Conservation (phyloP, 2,329 filamentous ascomycete species). For the Sclerotinia minor region DNA sequence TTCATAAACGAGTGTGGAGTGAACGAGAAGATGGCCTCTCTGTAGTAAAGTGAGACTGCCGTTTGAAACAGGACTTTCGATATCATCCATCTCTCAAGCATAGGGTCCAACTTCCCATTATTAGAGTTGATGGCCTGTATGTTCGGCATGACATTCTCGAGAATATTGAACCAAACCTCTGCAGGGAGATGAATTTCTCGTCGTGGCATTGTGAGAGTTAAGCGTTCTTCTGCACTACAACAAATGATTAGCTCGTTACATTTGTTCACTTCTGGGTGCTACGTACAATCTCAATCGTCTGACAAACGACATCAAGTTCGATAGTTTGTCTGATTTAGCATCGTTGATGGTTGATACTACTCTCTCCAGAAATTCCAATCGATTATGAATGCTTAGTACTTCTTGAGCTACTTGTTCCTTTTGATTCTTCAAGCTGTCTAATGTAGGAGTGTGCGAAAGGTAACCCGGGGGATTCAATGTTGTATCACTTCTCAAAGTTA, state of each 20-base stretch:
- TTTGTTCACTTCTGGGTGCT: not conserved
- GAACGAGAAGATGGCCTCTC: not conserved
- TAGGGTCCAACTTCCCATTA: not conserved
- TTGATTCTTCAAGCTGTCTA: not conserved
- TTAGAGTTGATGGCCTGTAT: not conserved
- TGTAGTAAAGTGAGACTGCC: not conserved
- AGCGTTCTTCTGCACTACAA: not conserved
- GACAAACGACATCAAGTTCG: not conserved
- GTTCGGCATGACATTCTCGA: not conserved
- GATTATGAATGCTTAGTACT: not conserved
- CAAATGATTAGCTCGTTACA: not conserved
- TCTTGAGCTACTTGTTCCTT: not conserved
- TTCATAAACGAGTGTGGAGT: not conserved
- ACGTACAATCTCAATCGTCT: not conserved
- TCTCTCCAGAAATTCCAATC: not conserved
- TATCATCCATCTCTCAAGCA: not conserved
- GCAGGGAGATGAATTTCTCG: not conserved
- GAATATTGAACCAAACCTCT: not conserved
- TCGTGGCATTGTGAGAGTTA: not conserved
- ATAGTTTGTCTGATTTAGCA: not conserved
- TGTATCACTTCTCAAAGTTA: not conserved
- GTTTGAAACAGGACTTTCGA: not conserved
- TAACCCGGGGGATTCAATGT: not conserved
- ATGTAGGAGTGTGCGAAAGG: not conserved
- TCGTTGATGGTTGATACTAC: not conserved